phyloP scores from a whole-genome alignment of 139 green algal genomes.

The Auxenochlorella pyrenoidosa region DNA sequence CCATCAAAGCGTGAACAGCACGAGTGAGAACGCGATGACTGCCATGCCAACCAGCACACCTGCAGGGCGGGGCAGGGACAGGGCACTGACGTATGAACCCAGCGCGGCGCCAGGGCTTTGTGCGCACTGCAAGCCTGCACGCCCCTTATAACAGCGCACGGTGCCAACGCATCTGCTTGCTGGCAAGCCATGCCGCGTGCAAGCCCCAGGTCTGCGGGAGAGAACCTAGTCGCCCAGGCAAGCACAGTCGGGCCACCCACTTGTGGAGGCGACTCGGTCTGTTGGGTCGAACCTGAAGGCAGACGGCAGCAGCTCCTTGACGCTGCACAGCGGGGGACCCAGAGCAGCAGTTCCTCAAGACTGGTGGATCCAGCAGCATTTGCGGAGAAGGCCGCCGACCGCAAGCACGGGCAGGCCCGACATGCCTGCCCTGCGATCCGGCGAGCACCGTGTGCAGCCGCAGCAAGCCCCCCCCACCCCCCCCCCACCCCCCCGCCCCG shows the following conservation, averaged over 20 bases:
- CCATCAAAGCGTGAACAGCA: conserved; percentile 67
- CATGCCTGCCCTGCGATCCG: no score
- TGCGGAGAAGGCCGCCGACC: no score
- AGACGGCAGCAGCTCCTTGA: conserved; percentile 86
- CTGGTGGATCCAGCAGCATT: no score
- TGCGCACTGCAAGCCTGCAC: no score
- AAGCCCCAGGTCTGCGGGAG: neutral
- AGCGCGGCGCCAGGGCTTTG: neutral
- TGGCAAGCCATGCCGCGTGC: neutral
- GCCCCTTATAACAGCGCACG: neutral
- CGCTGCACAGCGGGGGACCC: neutral
- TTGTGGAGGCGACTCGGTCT: conserved; percentile 59
- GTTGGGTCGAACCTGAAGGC: conserved; percentile 77
- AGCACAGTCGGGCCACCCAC: neutral
- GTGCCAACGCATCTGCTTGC: neutral
- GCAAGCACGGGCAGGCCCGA: no score
- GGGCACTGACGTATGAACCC: neutral
- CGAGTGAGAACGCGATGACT: conserved; percentile 69
- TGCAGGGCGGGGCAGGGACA: neutral
- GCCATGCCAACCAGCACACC: conserved; percentile 72
- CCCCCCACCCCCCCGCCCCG: no score
- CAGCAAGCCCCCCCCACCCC: no score
- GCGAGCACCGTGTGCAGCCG: no score
- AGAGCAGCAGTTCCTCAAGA: no score
- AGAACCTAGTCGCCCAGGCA: no score